These are phyloP conservation scores for Backusella parvicylindrica DNA, from an alignment of 192 early-diverging fungal genomes.

Conservation along the genomic window DNA sequence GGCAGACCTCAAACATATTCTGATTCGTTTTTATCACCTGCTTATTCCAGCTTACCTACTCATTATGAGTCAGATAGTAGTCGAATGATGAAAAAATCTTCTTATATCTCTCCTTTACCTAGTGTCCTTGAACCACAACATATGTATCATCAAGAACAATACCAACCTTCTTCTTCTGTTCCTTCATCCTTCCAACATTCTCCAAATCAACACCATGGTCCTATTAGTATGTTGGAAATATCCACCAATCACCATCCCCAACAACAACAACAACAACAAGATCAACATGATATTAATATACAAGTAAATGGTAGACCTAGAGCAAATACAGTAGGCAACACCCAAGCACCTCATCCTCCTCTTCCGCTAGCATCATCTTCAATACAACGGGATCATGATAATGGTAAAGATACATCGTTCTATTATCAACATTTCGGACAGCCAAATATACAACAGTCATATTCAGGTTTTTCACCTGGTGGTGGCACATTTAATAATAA, in stretches of 20 bases:
- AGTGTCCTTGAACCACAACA: constrained; percentile 13
- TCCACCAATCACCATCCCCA: not conserved
- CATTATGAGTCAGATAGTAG: not conserved
- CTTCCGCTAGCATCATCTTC: constrained; percentile 4
- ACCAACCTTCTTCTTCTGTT: not conserved
- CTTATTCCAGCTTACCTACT: constrained; percentile 18
- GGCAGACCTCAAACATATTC: not conserved
- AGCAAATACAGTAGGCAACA: constrained; percentile 41
- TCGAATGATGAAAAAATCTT: not conserved
- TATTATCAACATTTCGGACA: constrained; percentile 9
- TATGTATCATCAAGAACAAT: not conserved
- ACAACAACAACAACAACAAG: not conserved
- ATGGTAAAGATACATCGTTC: not conserved
- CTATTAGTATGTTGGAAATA: not conserved
- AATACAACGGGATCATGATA: constrained; percentile 26
- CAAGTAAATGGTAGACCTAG: constrained; percentile 29
- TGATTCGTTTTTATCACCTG: constrained; percentile 7
- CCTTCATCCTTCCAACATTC: not conserved
- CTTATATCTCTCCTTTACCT: constrained; percentile 11
- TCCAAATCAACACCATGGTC: not conserved
- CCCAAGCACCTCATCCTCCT: constrained; percentile 36
- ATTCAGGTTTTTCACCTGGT: not conserved
- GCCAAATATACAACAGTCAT: constrained; percentile 6
- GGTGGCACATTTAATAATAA: not conserved
- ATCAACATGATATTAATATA: not conserved